Conservation (phyloP, 805 yeast genomes). For the Nakazawaea wickerhamii region DNA sequence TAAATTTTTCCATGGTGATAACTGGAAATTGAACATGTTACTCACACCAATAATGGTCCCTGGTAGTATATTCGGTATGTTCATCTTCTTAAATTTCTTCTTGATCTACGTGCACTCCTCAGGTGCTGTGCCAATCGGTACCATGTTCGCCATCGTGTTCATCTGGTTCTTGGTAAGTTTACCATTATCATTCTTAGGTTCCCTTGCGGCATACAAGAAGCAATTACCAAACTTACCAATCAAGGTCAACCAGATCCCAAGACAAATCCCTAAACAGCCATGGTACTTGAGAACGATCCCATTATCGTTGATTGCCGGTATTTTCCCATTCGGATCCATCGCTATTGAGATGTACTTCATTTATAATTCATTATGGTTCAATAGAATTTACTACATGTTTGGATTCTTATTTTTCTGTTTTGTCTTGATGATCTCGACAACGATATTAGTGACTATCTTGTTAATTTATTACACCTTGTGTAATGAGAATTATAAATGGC, state of each 20-base stretch:
- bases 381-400: conserved; percentile 92
- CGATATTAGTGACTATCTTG: conserved; percentile 73
- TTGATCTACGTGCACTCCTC: conserved; percentile 74
- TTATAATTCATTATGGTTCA: conserved; percentile 88
- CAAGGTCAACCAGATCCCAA: conserved; percentile 89
- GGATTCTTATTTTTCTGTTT: conserved; percentile 91
- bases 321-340: conserved; percentile 92
- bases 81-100: conserved; percentile 75
- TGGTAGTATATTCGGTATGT: conserved; percentile 57
- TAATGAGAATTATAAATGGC: conserved; percentile 94
- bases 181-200: conserved; percentile 82
- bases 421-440: conserved; percentile 74
- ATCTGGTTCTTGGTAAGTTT: conserved; percentile 85
- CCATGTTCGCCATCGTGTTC: conserved; percentile 71
- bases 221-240: conserved; percentile 49
- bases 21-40: conserved; percentile 81
- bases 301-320: conserved; percentile 71
- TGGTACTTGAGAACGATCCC: conserved; percentile 69
- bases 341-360: conserved; percentile 94
- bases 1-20: conserved; percentile 86
- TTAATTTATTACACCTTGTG: conserved; percentile 81
- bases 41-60: conserved; percentile 85
- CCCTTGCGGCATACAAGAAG: conserved; percentile 69
- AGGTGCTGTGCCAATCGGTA: conserved; percentile 92
- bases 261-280: conserved; percentile 92